Evolutionary conservation across 2,329 filamentous ascomycete species (phyloP).

Genomic region (Monilinia laxa): DNA sequence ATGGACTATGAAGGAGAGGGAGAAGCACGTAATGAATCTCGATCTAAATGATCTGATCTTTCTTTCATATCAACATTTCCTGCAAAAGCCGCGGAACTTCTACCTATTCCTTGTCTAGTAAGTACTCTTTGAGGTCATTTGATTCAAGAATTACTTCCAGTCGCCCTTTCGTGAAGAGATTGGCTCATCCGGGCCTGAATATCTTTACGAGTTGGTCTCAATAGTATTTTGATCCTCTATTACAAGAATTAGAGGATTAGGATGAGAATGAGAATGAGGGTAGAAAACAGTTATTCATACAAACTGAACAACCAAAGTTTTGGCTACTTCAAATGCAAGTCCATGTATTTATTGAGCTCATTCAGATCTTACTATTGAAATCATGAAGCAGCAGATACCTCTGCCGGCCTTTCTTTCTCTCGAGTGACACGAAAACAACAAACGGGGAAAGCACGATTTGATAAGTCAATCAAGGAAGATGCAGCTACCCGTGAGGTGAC

Average conservation of each 20-base stretch:
- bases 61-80: too few relatives aligned
- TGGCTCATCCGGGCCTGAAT: too few relatives aligned
- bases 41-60: too few relatives aligned
- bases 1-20: too few relatives aligned
- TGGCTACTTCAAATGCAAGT: neutral
- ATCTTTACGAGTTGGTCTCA: too few relatives aligned
- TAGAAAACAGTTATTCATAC: neutral
- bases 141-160: too few relatives aligned
- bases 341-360: neutral
- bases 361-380: neutral
- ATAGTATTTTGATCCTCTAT: neutral
- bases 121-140: too few relatives aligned
- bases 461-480: conserved; percentile 7
- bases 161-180: too few relatives aligned
- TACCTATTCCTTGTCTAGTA: too few relatives aligned
- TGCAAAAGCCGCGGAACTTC: too few relatives aligned
- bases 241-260: neutral
- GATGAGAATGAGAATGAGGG: too few relatives aligned
- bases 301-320: neutral
- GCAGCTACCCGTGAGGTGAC: conserved; percentile 11
- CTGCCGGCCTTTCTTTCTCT: neutral
- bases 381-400: neutral
- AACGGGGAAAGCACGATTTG: conserved; percentile 7
- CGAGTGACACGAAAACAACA: neutral
- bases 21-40: neutral